phyloP scores from a whole-genome alignment of 495 filamentous ascomycete species.

The Jackrogersella multiformis region DNA sequence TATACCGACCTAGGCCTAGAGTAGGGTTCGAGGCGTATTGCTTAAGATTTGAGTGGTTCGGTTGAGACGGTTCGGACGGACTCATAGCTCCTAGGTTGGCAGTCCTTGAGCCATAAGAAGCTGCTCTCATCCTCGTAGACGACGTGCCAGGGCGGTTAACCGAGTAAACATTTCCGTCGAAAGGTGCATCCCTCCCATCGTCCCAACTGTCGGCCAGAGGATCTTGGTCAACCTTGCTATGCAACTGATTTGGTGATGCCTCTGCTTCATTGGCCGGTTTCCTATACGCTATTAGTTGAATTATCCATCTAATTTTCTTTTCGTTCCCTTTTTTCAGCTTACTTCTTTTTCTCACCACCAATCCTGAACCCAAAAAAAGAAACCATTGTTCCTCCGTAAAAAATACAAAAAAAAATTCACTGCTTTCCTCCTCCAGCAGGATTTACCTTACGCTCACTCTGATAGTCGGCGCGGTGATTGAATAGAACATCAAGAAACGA shows the following conservation, averaged over 20 bases:
- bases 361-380: constrained; percentile 62
- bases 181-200: constrained; percentile 23
- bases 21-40: constrained; percentile 51
- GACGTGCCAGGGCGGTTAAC: constrained; percentile 45
- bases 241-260: constrained; percentile 34
- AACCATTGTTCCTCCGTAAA: constrained; percentile 52
- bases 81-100: constrained; percentile 50
- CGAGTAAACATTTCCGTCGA: constrained; percentile 47
- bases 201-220: constrained; percentile 44
- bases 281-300: constrained; percentile 41
- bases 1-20: constrained; percentile 46
- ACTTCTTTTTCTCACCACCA: constrained; percentile 61
- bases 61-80: constrained; percentile 48
- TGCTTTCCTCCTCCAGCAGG: constrained; percentile 26
- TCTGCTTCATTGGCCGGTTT: constrained; percentile 45
- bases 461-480: constrained; percentile 7
- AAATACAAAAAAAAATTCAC: constrained; percentile 10
- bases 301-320: not conserved
- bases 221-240: constrained; percentile 47
- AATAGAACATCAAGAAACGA: constrained; percentile 16
- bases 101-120: constrained; percentile 46
- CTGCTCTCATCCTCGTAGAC: constrained; percentile 24
- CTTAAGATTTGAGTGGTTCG: constrained; percentile 45
- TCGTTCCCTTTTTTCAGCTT: too few species aligned
- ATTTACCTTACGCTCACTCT: constrained; percentile 16